A percentile compares a stretch with the other conserved stretches of the same genome.
These are phyloP conservation scores for Lophiostoma macrostomum DNA, from an alignment of 495 filamentous ascomycete species.

Conservation along the genomic window DNA sequence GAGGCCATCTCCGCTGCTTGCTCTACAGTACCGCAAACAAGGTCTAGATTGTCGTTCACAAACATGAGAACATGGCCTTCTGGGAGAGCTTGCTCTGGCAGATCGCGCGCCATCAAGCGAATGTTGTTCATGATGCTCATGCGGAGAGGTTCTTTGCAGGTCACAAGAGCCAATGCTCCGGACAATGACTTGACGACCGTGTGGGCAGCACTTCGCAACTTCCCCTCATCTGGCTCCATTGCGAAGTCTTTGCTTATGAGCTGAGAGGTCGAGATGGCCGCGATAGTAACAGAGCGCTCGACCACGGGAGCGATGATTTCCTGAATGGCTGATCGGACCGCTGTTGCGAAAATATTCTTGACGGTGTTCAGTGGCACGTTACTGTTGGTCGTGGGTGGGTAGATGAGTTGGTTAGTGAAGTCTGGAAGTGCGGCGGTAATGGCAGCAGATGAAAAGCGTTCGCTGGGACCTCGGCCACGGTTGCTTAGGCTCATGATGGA, in stretches of 20 bases:
- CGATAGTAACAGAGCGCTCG: constrained; percentile 94
- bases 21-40: constrained; percentile 87
- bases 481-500: constrained; percentile 65
- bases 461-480: constrained; percentile 59
- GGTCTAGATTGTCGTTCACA: constrained; percentile 94
- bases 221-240: constrained; percentile 84
- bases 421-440: constrained; percentile 76
- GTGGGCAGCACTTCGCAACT: constrained; percentile 76
- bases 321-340: constrained; percentile 80
- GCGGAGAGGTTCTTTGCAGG: constrained; percentile 92
- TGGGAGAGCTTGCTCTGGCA: constrained; percentile 69
- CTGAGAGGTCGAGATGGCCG: constrained; percentile 89
- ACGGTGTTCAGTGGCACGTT: constrained; percentile 50
- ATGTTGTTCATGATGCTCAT: constrained; percentile 97
- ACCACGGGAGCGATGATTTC: constrained; percentile 98
- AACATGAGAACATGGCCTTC: constrained; percentile 94
- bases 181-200: constrained; percentile 91
- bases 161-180: constrained; percentile 91
- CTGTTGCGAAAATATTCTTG: constrained; percentile 75
- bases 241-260: constrained; percentile 95
- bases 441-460: constrained; percentile 67
- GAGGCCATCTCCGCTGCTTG: constrained; percentile 91
- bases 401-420: constrained; percentile 65
- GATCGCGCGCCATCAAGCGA: constrained; percentile 66
- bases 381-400: constrained; percentile 73